phyloP scores from a whole-genome alignment of 2,329 filamentous ascomycete genomes.

The Colletotrichum destructivum region DNA sequence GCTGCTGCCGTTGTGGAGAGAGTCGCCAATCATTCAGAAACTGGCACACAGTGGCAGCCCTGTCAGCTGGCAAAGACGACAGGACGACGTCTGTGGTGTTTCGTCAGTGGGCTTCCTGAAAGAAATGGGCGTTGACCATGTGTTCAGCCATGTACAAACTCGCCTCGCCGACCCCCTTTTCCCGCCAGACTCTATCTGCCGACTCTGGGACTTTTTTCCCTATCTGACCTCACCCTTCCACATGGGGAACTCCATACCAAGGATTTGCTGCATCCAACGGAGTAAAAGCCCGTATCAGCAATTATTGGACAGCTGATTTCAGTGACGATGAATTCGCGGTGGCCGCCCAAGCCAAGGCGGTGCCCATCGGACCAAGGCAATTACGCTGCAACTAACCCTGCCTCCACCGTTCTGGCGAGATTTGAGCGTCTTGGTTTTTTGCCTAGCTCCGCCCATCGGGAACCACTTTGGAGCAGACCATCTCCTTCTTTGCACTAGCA shows the following conservation, averaged over 20 bases:
- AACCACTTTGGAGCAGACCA: constrained; percentile 41
- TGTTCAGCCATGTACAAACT: constrained; percentile 7
- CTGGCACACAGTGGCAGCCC: constrained; percentile 11
- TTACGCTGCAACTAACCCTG: constrained; percentile 26
- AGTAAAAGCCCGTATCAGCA: constrained; percentile 7
- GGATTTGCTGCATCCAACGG: not conserved
- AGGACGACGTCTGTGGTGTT: constrained; percentile 19
- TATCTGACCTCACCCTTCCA: not conserved
- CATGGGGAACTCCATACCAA: constrained; percentile 2
- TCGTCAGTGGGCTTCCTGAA: constrained; percentile 25
- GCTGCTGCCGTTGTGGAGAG: constrained; percentile 13
- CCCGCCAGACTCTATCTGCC: constrained; percentile 13
- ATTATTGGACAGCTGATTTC: not conserved
- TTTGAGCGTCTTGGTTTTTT: constrained; percentile 48
- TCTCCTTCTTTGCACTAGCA: constrained; percentile 29
- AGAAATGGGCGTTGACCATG: constrained; percentile 10
- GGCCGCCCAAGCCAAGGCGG: constrained; percentile 4
- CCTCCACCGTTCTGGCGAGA: constrained; percentile 45
- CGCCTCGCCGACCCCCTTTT: constrained; percentile 19
- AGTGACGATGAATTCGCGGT: constrained; percentile 30
- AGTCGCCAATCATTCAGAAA: constrained; percentile 24
- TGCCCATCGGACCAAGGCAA: constrained; percentile 28
- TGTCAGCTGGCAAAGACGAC: constrained; percentile 18
- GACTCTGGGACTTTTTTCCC: constrained; percentile 16
- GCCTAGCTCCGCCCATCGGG: constrained; percentile 38